Evolutionary conservation across 805 yeast genomes (phyloP), one percentile per base, ranked within the genome.

Genomic region (Metschnikowia peoriensis): DNA sequence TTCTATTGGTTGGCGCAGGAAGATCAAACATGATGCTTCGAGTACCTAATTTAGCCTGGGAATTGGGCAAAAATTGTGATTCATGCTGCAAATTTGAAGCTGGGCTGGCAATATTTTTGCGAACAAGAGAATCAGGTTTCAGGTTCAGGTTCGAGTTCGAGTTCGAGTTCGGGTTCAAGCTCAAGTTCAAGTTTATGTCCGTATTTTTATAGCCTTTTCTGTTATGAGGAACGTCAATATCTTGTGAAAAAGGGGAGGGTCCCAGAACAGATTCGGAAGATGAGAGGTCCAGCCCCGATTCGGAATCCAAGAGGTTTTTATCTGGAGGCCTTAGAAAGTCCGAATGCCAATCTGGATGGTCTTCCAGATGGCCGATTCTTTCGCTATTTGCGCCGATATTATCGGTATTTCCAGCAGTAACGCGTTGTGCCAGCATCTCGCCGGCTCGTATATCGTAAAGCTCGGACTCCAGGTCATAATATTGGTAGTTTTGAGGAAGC

Each of bases 401-500:
- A 2, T 8, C 28, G 11, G 12, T 17, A 28, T 28, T 15, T 8
- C 16, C 43, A 2, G 42, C 22, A 27, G 4, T 22, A 11, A 10
- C 6, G 27, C 34, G 28, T 1, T 37, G 32, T 9, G 39, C 43
- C 46, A 37, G 53, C 6, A 50, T 5, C n/a, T 50, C 53, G 35
- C 51, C 50, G 15, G 27, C 29, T 7, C 38, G 17, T 7, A 50
- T 50, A 15, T 48, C 48, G 32, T 48, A 55, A 12, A 54, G 50
- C 38, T 51, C 56, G 34, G 44, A 47, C 38, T 71, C 75, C 29
- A 71, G 69, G 53, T 72, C 76, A 47, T 72, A 71, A 62, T 66
- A 73, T 44, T 67, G 73, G 58, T 69, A 70, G 52, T 69, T 71
- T 32, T 73, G 76, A 28, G 70, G 66, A 14, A 71, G 59, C 54